Evolutionary conservation across 768 basidiomycete species (phyloP).

Genomic region (Coprinopsis marcescibilis): DNA sequence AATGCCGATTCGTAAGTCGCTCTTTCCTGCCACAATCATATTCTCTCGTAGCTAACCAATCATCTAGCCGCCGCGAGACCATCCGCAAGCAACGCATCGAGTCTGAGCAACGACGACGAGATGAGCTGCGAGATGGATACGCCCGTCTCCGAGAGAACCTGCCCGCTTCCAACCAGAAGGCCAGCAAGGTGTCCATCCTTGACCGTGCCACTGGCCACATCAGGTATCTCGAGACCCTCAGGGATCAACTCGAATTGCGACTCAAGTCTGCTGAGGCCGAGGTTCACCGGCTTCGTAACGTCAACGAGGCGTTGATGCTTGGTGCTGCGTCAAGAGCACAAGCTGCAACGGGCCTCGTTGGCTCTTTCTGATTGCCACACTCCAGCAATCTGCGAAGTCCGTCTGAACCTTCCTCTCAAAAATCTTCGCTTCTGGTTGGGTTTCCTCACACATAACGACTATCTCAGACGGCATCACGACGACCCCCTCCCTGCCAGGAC

Average conservation of each 20-base stretch:
- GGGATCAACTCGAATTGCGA: slow-evolving; percentile 67
- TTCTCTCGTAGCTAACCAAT: slow-evolving; percentile 5
- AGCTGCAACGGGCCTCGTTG: slow-evolving; percentile 49
- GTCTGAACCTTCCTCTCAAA: slow-evolving; percentile 24
- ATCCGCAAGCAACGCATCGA: slow-evolving; percentile 91
- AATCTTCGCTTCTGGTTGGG: slow-evolving; percentile 13
- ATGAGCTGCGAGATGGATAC: slow-evolving; percentile 91
- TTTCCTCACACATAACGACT: slow-evolving; percentile 13
- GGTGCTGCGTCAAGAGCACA: slow-evolving; percentile 58
- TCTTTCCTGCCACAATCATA: background rate
- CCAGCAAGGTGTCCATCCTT: slow-evolving; percentile 85
- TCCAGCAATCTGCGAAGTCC: slow-evolving; percentile 24
- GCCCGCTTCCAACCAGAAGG: slow-evolving; percentile 87
- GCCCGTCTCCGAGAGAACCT: slow-evolving; percentile 86
- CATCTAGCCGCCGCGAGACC: slow-evolving; percentile 72
- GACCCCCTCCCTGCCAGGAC: slow-evolving; percentile 53
- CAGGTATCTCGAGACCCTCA: slow-evolving; percentile 79
- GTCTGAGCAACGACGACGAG: slow-evolving; percentile 86
- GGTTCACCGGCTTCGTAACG: slow-evolving; percentile 73
- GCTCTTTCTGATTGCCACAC: slow-evolving; percentile 39
- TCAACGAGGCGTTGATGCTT: slow-evolving; percentile 89
- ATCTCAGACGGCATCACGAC: slow-evolving; percentile 31
- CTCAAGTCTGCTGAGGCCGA: slow-evolving; percentile 76
- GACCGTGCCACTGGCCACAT: slow-evolving; percentile 87
- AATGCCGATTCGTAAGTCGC: slow-evolving; percentile 44